These are phyloP conservation scores for Camptophora hylomeconis DNA, from an alignment of 2,329 filamentous ascomycete genomes.

Conservation along the genomic window DNA sequence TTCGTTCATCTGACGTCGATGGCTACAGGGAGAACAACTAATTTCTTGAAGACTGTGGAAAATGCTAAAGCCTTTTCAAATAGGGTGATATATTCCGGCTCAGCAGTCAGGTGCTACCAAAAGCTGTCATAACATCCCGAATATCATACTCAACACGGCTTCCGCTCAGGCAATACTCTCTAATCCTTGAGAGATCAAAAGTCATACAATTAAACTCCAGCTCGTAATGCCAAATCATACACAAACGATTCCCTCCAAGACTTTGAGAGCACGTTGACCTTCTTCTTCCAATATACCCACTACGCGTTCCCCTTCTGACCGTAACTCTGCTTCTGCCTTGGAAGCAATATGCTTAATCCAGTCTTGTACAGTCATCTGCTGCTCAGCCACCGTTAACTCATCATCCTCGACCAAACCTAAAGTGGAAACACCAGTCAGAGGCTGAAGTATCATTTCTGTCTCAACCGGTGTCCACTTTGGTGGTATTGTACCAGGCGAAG, in stretches of 20 bases:
- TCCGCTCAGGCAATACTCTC: too few relatives aligned
- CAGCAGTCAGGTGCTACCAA: too few relatives aligned
- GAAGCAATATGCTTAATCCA: conserved; percentile 78
- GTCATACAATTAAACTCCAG: too few relatives aligned
- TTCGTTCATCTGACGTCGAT: too few relatives aligned
- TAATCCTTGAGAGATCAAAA: too few relatives aligned
- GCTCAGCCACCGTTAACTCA: conserved; percentile 62
- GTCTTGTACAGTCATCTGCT: conserved; percentile 82
- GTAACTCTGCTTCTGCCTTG: conserved; percentile 66
- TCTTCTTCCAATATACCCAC: conserved; percentile 74
- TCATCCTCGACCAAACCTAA: conserved; percentile 29
- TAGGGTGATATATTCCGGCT: too few relatives aligned
- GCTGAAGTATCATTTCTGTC: conserved; percentile 55
- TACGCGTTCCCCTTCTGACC: conserved; percentile 68
- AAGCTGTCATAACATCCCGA: too few relatives aligned
- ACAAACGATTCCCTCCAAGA: conserved; percentile 58
- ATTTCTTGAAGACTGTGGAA: too few relatives aligned
- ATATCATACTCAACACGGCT: too few relatives aligned
- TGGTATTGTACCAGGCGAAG: conserved; percentile 36
- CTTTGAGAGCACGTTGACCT: conserved; percentile 62
- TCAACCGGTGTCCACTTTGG: conserved; percentile 62
- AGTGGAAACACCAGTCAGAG: conserved; percentile 29
- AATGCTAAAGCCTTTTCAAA: too few relatives aligned
- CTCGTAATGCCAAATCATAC: conserved; percentile 24
- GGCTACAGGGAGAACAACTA: too few relatives aligned